phyloP scores from a whole-genome alignment of 495 filamentous ascomycete genomes.

The Parmelia sp. region DNA sequence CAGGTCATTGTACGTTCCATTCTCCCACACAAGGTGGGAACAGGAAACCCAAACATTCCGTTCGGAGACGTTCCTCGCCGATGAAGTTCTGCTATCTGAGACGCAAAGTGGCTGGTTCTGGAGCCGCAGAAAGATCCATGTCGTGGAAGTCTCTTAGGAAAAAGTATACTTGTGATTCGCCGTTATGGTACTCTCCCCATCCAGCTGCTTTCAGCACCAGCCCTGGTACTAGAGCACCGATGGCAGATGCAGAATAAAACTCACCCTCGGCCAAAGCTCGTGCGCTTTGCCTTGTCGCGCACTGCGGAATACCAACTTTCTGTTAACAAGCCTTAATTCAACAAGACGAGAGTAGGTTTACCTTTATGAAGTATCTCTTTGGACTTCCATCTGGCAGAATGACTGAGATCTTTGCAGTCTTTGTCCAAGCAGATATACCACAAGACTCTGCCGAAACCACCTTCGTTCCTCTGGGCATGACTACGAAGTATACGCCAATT shows the following conservation, averaged over 20 bases:
- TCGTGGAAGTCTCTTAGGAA: conserved; percentile 43
- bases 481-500: conserved; percentile 19
- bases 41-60: conserved; percentile 50
- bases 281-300: conserved; percentile 22
- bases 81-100: conserved; percentile 43
- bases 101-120: conserved; percentile 40
- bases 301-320: conserved; percentile 16
- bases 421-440: conserved; percentile 34
- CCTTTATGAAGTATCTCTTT: conserved; percentile 34
- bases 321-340: background rate
- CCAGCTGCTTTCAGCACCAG: conserved; percentile 22
- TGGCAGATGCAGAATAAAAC: conserved; percentile 25
- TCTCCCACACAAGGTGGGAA: conserved; percentile 43
- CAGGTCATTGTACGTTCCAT: conserved; percentile 37
- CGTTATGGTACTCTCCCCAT: conserved; percentile 22
- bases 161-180: conserved; percentile 34
- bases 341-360: background rate
- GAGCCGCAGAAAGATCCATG: conserved; percentile 33
- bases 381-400: conserved; percentile 27
- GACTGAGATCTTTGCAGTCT: conserved; percentile 30
- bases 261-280: conserved; percentile 25
- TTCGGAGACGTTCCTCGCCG: conserved; percentile 37
- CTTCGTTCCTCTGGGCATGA: conserved; percentile 29
- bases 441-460: conserved; percentile 27
- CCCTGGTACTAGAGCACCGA: conserved; percentile 20